Evolutionary conservation across 2,329 filamentous ascomycete genomes (phyloP).

Genomic region (Colletotrichum simmondsii): DNA sequence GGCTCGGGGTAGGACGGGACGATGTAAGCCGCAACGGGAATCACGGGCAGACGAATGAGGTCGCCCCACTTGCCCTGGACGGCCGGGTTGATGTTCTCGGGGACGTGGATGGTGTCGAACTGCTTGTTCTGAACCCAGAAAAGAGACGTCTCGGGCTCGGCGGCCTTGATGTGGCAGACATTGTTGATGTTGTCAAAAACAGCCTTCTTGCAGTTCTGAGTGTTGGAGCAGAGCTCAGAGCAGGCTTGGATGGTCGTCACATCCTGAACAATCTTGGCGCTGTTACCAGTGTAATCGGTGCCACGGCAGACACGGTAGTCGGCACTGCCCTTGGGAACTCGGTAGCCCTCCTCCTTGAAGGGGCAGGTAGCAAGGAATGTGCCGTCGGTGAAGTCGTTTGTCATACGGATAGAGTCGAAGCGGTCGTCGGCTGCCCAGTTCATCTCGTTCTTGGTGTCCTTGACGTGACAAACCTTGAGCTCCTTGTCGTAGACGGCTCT

Average conservation of each 20-base stretch:
- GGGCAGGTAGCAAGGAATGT: slow-evolving; percentile 29
- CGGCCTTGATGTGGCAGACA: slow-evolving; percentile 36
- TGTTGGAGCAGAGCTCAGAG: slow-evolving; percentile 32
- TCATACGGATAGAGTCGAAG: slow-evolving; percentile 32
- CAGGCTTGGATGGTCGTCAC: slow-evolving; percentile 32
- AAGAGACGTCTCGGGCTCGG: slow-evolving; percentile 26
- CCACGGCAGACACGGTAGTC: slow-evolving; percentile 28
- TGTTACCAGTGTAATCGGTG: slow-evolving; percentile 32
- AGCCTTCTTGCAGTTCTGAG: slow-evolving; percentile 26
- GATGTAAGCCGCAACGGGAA: slow-evolving; percentile 42
- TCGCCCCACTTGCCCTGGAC: slow-evolving; percentile 40
- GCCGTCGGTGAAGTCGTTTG: slow-evolving; percentile 26
- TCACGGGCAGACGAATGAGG: slow-evolving; percentile 39
- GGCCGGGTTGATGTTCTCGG: slow-evolving; percentile 32
- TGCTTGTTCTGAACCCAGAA: slow-evolving; percentile 36
- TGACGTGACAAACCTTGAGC: slow-evolving; percentile 26
- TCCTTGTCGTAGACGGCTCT: slow-evolving; percentile 34
- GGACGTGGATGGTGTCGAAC: slow-evolving; percentile 39
- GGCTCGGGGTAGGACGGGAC: slow-evolving; percentile 40
- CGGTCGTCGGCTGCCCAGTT: slow-evolving; percentile 30
- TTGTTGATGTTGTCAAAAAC: slow-evolving; percentile 38
- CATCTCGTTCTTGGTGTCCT: slow-evolving; percentile 29
- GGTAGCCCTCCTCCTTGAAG: slow-evolving; percentile 24
- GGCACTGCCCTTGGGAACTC: slow-evolving; percentile 11
- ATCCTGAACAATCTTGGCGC: slow-evolving; percentile 17